Evolutionary conservation across 1,284 basidiomycete genomes (phyloP).

Genomic region (Ceratobasidium sp.): DNA sequence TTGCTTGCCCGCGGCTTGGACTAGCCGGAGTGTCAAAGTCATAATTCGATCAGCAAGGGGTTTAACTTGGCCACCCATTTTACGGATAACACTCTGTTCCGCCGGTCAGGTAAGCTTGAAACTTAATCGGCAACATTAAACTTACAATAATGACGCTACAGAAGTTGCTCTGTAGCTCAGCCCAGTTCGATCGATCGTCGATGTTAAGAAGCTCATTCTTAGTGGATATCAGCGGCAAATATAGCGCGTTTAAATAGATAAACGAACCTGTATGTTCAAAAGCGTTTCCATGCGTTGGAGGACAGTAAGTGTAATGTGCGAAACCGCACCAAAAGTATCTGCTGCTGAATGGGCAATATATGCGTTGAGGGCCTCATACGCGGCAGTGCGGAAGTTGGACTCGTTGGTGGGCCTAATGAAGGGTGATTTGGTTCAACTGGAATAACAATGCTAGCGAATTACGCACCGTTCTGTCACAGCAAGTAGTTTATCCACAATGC

Average conservation of each 20-base stretch:
- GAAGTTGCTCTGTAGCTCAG: constrained; percentile 96
- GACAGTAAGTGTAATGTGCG: constrained; percentile 84
- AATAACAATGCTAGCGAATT: constrained; percentile 22
- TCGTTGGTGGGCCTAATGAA: constrained; percentile 80
- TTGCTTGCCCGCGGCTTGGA: constrained; percentile 88
- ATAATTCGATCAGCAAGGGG: constrained; percentile 95
- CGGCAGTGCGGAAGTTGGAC: constrained; percentile 91
- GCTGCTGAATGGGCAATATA: constrained; percentile 83
- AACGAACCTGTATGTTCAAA: constrained; percentile 75
- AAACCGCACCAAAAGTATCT: constrained; percentile 85
- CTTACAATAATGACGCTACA: constrained; percentile 89
- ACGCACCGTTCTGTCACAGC: constrained; percentile 85
- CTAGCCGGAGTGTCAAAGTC: constrained; percentile 89
- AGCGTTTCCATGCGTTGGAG: constrained; percentile 91
- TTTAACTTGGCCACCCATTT: constrained; percentile 84
- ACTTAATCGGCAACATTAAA: constrained; percentile 43
- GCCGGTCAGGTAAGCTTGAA: neutral
- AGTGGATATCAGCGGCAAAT: constrained; percentile 17
- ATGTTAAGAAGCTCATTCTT: constrained; percentile 94
- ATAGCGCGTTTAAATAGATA: neutral
- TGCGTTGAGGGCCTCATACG: constrained; percentile 94
- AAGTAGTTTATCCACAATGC: constrained; percentile 83
- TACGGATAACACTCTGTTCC: constrained; percentile 81
- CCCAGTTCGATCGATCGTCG: constrained; percentile 99
- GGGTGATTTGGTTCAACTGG: neutral